phyloP scores from a whole-genome alignment of 2,329 filamentous ascomycete genomes.

The Hymenoscyphus fraxineus region DNA sequence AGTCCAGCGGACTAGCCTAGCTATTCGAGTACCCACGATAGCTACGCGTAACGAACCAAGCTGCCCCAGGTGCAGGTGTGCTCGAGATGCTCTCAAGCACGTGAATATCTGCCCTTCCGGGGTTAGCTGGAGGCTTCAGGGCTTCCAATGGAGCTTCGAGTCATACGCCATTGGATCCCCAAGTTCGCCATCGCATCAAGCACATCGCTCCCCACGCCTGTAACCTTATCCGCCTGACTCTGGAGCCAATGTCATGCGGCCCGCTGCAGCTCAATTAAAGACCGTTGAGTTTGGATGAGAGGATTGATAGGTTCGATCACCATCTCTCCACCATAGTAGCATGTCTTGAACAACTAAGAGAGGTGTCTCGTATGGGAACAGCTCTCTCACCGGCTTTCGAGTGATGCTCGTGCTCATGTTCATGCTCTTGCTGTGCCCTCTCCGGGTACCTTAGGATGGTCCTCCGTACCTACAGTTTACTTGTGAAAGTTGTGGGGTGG shows the following conservation, averaged over 20 bases:
- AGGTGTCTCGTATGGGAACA: neutral
- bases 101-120: neutral
- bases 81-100: neutral
- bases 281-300: neutral
- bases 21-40: too few relatives aligned
- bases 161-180: constrained; percentile 10
- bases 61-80: too few relatives aligned
- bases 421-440: too few relatives aligned
- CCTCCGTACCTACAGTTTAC: neutral
- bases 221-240: constrained; percentile 1
- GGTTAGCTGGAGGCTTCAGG: neutral
- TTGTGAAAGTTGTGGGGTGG: neutral
- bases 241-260: neutral
- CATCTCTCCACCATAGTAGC: neutral
- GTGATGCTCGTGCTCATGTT: too few relatives aligned
- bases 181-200: constrained; percentile 1
- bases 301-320: neutral
- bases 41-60: too few relatives aligned
- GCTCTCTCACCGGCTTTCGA: neutral
- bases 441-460: neutral
- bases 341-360: neutral
- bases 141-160: constrained; percentile 6
- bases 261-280: neutral
- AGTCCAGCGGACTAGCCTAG: too few relatives aligned
- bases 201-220: constrained; percentile 13